Evolutionary conservation across 306 rosid genomes (phyloP).

Genomic region (Dicorynia guianensis): DNA sequence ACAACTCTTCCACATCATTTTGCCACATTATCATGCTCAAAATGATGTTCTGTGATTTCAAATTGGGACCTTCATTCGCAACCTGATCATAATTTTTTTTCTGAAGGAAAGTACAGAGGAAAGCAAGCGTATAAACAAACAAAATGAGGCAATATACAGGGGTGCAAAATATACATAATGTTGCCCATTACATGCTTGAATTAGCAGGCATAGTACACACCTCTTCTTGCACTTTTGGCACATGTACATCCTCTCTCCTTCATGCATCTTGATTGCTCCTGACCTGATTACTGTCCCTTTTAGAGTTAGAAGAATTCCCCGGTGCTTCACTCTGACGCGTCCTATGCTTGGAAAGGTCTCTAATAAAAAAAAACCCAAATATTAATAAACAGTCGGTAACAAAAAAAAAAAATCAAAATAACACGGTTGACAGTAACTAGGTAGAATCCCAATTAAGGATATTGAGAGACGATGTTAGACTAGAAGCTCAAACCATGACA

Average conservation of each 20-base stretch:
- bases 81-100: no score
- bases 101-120: no score
- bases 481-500: neutral
- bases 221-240: slow-evolving; percentile 84
- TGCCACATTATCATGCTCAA: no score
- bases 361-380: slow-evolving; percentile 44
- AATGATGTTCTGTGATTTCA: no score
- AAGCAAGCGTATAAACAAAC: no score
- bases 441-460: neutral
- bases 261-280: slow-evolving; percentile 89
- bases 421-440: no score
- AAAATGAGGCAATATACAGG: neutral
- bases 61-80: no score
- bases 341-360: slow-evolving; percentile 91
- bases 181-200: neutral
- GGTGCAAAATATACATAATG: neutral
- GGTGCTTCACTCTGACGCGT: slow-evolving; percentile 83
- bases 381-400: neutral
- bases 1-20: no score
- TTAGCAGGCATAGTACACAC: slow-evolving; percentile 41
- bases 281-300: slow-evolving; percentile 95
- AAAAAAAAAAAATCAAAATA: no score
- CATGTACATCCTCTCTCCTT: slow-evolving; percentile 91
- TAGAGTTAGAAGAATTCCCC: slow-evolving; percentile 85
- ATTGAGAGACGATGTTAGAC: no score